Percentiles rank a stretch among this genome's conserved stretches.
Evolutionary conservation across 2,329 filamentous ascomycete genomes (phyloP).

Genomic region (Periglandula ipomoeae): DNA sequence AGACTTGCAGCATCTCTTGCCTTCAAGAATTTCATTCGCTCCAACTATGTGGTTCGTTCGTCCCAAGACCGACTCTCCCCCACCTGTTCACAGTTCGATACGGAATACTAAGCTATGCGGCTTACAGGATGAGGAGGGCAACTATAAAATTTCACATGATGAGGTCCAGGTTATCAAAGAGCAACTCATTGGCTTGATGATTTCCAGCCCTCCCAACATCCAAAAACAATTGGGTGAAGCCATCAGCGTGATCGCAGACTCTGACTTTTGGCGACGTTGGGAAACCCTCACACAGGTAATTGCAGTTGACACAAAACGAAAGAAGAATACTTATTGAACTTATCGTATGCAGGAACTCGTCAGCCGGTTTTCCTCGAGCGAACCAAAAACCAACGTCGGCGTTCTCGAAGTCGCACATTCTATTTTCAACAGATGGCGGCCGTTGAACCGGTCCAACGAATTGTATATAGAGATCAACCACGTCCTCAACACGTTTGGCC

Average conservation of each 20-base stretch:
- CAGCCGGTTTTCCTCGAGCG: slow-evolving; percentile 70
- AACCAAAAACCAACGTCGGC: slow-evolving; percentile 81
- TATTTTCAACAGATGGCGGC: slow-evolving; percentile 93
- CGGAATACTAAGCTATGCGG: slow-evolving; percentile 11
- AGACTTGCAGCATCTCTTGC: slow-evolving; percentile 81
- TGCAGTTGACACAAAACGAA: no score
- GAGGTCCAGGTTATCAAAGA: slow-evolving; percentile 89
- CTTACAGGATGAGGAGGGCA: slow-evolving; percentile 76
- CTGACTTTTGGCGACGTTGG: slow-evolving; percentile 94
- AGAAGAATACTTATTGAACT: slow-evolving; percentile 5
- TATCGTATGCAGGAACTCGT: slow-evolving; percentile 61
- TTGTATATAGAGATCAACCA: slow-evolving; percentile 95
- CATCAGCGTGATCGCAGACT: slow-evolving; percentile 95
- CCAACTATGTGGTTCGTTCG: slow-evolving; percentile 73
- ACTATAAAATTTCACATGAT: slow-evolving; percentile 74
- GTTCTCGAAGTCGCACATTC: slow-evolving; percentile 96
- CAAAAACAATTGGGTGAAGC: slow-evolving; percentile 94
- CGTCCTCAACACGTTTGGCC: slow-evolving; percentile 76
- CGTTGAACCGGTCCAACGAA: slow-evolving; percentile 84
- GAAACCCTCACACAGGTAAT: slow-evolving; percentile 79
- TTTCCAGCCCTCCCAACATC: slow-evolving; percentile 74
- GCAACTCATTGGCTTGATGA: slow-evolving; percentile 95
- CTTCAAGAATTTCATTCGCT: slow-evolving; percentile 97
- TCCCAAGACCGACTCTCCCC: slow-evolving; percentile 11
- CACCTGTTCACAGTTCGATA: slow-evolving; percentile 6